Base-by-base conservation (phyloP, 176 grass and related monocot genomes). In the Avena insularis region DNA sequence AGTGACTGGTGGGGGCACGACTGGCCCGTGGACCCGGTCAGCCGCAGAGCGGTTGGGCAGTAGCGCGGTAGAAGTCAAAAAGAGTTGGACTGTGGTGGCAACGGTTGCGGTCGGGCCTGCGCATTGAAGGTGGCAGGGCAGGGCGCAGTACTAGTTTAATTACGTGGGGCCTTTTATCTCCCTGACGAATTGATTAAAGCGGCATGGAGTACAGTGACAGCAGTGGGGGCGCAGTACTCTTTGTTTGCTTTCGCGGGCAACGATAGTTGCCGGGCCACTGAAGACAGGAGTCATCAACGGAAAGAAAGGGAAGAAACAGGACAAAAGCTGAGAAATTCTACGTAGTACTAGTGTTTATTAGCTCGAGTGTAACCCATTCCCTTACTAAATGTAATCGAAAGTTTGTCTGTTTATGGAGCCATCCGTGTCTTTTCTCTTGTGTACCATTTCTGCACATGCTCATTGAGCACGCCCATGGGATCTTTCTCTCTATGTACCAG, bases 31-130 rank as follows among this genome's bases (percentile, higher is more conserved):
- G 23, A 25, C 61, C 70, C 50, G 3, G 67, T 29, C 49, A 10
- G 25, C 12, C 45, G 1, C 43, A 73, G 70, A 74, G 21, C 1
- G 4, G 23, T 61, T 66, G 75, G 12, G 1, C 43, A 51, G 47
- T 51, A 25, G 13, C 15, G 35, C 4, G 71, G 47, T n/a, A 69
- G 11, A 53, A 60, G 85, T 91, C 75, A 84, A 83, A 65, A 78
- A 10, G 67, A 62, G 77, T 51, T 80, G 85, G 81, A 54, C 49
- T 77, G 73, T 25, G 48, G 85, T 82, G 5, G 66, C 65, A 90
- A 90, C 89, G 89, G 80, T 79, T 83, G 66, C 14, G 66, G 75
- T 66, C 75, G 66, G 84, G 23, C 2, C 56, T 54, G 71, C 4
- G 46, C n/a, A 79, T 82, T 88, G 67, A 78, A 71, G 73, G 38